A percentile compares a stretch with the other conserved stretches of the same genome.
These are phyloP conservation scores for Friedmanniomyces simplex DNA, from an alignment of 495 filamentous ascomycete species.

Conservation along the genomic window DNA sequence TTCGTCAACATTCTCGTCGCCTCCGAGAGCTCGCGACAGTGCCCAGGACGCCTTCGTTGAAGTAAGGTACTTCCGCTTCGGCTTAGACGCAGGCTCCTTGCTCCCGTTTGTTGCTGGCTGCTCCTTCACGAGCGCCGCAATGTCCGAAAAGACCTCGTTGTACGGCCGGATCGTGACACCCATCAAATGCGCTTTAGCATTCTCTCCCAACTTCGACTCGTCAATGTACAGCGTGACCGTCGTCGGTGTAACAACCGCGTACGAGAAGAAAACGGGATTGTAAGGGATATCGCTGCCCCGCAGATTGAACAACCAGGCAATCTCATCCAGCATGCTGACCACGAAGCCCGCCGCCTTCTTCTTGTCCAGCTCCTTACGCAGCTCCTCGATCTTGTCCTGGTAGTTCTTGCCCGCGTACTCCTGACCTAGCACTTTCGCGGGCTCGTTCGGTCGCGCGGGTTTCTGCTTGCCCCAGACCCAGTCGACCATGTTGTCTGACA, in stretches of 20 bases:
- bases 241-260: constrained; percentile 76
- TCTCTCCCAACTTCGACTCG: constrained; percentile 59
- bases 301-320: constrained; percentile 96
- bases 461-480: constrained; percentile 67
- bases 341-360: constrained; percentile 83
- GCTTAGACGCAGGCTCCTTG: constrained; percentile 17
- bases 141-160: constrained; percentile 68
- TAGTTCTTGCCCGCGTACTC: constrained; percentile 78
- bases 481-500: constrained; percentile 79
- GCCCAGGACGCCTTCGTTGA: constrained; percentile 94
- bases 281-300: constrained; percentile 95
- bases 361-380: constrained; percentile 85
- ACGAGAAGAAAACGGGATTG: constrained; percentile 98
- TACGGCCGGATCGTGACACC: constrained; percentile 77
- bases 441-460: constrained; percentile 66
- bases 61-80: constrained; percentile 63
- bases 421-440: constrained; percentile 54
- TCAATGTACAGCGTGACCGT: constrained; percentile 79
- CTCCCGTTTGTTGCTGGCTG: constrained; percentile 24
- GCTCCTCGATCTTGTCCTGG: constrained; percentile 70
- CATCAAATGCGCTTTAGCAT: constrained; percentile 60
- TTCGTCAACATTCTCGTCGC: constrained; percentile 80
- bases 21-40: constrained; percentile 74
- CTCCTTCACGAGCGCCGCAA: constrained; percentile 48
- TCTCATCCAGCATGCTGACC: constrained; percentile 90